Percentiles rank a stretch among this genome's conserved stretches.
These are phyloP conservation scores for Dinochytrium kinnereticum DNA, from an alignment of 371 early-diverging fungal genomes.

Conservation along the genomic window DNA sequence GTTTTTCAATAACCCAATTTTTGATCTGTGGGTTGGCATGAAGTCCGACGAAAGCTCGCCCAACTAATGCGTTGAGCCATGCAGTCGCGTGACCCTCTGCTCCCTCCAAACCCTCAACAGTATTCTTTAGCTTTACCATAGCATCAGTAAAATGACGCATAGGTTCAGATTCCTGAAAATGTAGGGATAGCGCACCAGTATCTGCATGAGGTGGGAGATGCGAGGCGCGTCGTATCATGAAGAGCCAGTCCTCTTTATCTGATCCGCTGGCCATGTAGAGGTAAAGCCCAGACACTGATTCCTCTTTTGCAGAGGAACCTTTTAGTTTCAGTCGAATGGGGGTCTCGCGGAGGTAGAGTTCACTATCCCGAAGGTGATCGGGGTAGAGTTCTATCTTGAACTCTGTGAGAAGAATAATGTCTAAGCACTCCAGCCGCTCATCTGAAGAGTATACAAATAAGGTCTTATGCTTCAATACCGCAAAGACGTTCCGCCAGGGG, in stretches of 20 bases:
- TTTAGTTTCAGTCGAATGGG: constrained; percentile 19
- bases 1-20: constrained; percentile 43
- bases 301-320: background rate
- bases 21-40: constrained; percentile 48
- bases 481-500: constrained; percentile 57
- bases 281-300: constrained; percentile 22
- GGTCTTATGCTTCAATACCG: constrained; percentile 78
- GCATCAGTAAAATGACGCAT: constrained; percentile 34
- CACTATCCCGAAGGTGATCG: constrained; percentile 21
- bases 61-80: constrained; percentile 91
- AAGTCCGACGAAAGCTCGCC: constrained; percentile 62
- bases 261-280: constrained; percentile 44
- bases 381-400: constrained; percentile 68
- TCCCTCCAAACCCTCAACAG: constrained; percentile 20
- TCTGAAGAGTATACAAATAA: constrained; percentile 86
- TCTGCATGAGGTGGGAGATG: constrained; percentile 41
- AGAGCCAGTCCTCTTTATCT: constrained; percentile 93
- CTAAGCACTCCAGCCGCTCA: constrained; percentile 76
- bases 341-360: constrained; percentile 25
- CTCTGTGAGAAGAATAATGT: constrained; percentile 71
- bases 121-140: constrained; percentile 42
- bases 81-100: constrained; percentile 37
- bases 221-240: constrained; percentile 60
- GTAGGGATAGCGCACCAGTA: constrained; percentile 34
- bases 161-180: constrained; percentile 33